phyloP scores from a whole-genome alignment of 139 green algal genomes.

The Coccomyxa sp. region DNA sequence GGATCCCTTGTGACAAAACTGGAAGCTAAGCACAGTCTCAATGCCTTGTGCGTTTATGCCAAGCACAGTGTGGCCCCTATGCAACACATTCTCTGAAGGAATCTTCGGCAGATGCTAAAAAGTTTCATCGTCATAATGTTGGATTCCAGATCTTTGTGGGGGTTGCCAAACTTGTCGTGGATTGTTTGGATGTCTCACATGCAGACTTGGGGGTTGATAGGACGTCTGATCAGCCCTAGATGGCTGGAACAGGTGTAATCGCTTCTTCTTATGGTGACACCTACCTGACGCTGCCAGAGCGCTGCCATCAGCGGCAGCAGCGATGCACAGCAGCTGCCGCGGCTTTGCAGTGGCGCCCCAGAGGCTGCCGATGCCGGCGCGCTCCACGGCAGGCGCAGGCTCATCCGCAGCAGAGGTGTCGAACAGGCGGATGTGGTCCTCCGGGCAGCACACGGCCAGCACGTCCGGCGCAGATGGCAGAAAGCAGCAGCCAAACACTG shows the following conservation, averaged over 20 bases:
- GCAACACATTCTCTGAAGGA: background rate
- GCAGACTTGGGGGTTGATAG: too few species aligned
- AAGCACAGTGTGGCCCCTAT: background rate
- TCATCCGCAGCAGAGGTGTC: background rate
- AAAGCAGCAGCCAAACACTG: background rate
- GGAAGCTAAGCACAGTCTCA: background rate
- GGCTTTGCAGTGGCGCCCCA: background rate
- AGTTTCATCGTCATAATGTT: background rate
- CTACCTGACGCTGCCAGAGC: background rate
- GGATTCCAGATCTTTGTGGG: background rate
- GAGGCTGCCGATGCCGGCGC: background rate
- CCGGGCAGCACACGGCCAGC: too few species aligned
- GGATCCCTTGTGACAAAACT: background rate
- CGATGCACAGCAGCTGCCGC: constrained; percentile 8
- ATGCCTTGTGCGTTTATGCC: background rate
- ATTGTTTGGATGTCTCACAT: too few species aligned
- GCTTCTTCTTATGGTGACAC: background rate
- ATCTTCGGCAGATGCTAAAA: background rate
- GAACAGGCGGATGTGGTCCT: background rate
- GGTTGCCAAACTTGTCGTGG: too few species aligned
- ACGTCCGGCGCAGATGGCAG: background rate
- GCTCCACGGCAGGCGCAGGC: background rate
- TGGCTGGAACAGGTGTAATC: too few species aligned
- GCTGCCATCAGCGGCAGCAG: constrained; percentile 1
- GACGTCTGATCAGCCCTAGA: too few species aligned